Evolutionary conservation across 192 early-diverging fungal species (phyloP), one percentile per base, ranked within the genome.

Genomic region (Phycomyces blakesleeanus): DNA sequence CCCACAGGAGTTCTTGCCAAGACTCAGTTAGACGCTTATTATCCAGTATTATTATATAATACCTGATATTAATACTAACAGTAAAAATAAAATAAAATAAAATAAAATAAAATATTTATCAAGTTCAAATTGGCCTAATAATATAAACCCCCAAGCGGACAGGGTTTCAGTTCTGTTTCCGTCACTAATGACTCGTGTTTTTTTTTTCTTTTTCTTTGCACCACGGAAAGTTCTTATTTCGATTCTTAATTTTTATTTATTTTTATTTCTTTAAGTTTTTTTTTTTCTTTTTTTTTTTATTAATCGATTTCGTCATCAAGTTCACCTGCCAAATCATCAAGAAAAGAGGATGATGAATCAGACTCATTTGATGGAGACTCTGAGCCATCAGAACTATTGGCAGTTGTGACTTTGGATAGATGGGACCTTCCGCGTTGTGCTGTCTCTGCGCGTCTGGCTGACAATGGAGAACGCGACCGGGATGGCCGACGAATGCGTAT

Each of bases 301-400:
- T 42, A 68, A 24, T 72, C 61, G 20, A 84, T 71, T 18, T 76
- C 76, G 37, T 76, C 76, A 65, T 82, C 83, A 38, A 85, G 57
- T 22, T 78, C 69, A 59, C 72, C 77, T 18, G 81, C 77, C 52
- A 85, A 57, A 54, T 81, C 81, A 55, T 79, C 79, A 56, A 71
- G 54, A 8, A 77, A 76, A 11, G 44, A 47, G 18, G 44, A 47
- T 11, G 44, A 47, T 7, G 21, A 18, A 14, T 21, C 51, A 26
- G 51, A 52, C 1, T 51, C 51, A 63, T 34, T 41, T 7, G 56
- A 34, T 5, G 29, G 29, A 2, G 29, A 34, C 7, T 34, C 29
- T 34, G 29, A 34, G 29, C 7, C 39, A 22, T 57, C 29, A 22
- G 56, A 57, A 42, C 56, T 57, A 3, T 29, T 20, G 8, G 51